A percentile compares a stretch with the other conserved stretches of the same genome.
Conservation (phyloP, 495 filamentous ascomycete species). For the Massariosphaeria phaeospora region DNA sequence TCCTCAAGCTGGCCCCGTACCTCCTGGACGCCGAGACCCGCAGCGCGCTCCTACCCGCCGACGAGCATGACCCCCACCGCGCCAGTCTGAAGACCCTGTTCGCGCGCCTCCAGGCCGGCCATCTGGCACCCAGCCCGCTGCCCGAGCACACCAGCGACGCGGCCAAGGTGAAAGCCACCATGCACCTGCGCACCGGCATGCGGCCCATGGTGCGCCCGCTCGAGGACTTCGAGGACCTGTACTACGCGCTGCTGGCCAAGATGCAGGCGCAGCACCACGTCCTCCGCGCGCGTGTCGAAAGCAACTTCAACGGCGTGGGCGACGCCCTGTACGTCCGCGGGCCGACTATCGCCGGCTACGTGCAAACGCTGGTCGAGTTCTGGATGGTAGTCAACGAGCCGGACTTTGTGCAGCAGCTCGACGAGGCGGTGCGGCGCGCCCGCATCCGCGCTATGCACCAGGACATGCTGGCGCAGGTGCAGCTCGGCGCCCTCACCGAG, state of each 20-base stretch:
- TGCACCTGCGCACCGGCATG: background rate
- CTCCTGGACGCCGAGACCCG: background rate
- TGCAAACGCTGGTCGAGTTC: background rate
- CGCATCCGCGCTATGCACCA: background rate
- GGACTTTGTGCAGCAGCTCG: background rate
- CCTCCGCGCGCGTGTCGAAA: conserved; percentile 1
- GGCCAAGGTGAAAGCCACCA: background rate
- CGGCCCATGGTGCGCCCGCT: background rate
- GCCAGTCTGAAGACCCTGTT: background rate
- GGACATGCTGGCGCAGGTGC: background rate
- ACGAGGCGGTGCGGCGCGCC: background rate
- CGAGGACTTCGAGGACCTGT: conserved; percentile 17
- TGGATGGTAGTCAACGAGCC: conserved; percentile 15
- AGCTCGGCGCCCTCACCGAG: background rate
- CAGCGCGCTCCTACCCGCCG: background rate
- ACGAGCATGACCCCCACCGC: background rate
- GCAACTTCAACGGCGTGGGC: background rate
- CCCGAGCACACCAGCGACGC: background rate
- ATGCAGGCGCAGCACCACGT: background rate
- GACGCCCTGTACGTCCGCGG: background rate
- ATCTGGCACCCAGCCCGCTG: background rate
- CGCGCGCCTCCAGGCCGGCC: conserved; percentile 1
- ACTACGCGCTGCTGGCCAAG: conserved; percentile 4
- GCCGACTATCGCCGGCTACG: background rate
- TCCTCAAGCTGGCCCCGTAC: background rate